Percentiles rank a stretch among this genome's conserved stretches.
These are phyloP conservation scores for Panaeolus cyanescens DNA, from an alignment of 768 basidiomycete species.

Conservation along the genomic window DNA sequence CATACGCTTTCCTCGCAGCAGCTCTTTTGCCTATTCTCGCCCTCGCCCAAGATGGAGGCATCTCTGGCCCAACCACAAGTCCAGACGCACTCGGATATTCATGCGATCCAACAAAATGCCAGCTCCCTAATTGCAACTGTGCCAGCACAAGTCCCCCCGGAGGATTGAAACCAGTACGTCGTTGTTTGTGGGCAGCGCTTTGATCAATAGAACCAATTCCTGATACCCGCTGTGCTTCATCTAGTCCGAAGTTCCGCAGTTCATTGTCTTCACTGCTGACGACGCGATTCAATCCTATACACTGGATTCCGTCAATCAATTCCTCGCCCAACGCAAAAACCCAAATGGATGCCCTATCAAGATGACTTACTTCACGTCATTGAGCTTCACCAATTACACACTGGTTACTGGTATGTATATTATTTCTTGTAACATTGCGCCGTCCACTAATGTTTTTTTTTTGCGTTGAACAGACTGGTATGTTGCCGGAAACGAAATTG, in stretches of 20 bases:
- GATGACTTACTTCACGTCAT: constrained; percentile 76
- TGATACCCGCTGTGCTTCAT: background rate
- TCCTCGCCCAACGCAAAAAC: constrained; percentile 72
- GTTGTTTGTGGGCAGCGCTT: background rate
- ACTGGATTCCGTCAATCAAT: constrained; percentile 70
- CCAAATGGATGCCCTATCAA: constrained; percentile 76
- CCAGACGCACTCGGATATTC: constrained; percentile 64
- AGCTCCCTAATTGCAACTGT: constrained; percentile 71
- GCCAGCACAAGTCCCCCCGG: constrained; percentile 76
- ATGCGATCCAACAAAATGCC: constrained; percentile 65
- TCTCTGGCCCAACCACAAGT: constrained; percentile 56
- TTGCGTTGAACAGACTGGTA: constrained; percentile 56
- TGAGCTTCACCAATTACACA: constrained; percentile 76
- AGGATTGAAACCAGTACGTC: constrained; percentile 62
- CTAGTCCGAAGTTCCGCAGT: constrained; percentile 62
- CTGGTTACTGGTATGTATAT: constrained; percentile 54
- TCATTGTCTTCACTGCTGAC: constrained; percentile 75
- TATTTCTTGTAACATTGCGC: background rate
- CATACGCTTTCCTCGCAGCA: constrained; percentile 24
- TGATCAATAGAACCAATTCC: background rate
- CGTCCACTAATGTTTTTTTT: constrained; percentile 6
- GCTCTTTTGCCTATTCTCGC: constrained; percentile 34
- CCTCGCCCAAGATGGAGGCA: constrained; percentile 52
- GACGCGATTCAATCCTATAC: constrained; percentile 81
- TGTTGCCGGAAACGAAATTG: constrained; percentile 83